Evolutionary conservation across 2,329 filamentous ascomycete genomes (phyloP), one percentile per base, ranked within the genome.

Genomic region (Emmonsia crescens): DNA sequence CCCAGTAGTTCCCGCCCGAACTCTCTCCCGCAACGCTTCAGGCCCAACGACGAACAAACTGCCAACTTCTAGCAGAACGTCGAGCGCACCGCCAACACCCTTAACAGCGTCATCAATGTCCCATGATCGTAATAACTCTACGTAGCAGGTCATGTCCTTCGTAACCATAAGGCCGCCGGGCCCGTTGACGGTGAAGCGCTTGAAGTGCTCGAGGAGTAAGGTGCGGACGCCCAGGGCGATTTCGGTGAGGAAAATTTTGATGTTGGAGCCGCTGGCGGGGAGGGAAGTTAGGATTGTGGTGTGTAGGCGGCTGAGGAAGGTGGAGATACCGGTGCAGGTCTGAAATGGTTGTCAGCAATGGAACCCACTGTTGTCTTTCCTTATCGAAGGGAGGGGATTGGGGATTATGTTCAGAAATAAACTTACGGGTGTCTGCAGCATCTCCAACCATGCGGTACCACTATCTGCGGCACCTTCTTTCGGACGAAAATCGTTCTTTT

Each of bases 81-180:
- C 93, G 66, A 96, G 84, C 60, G 85, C 83, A 29, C 82, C 81
- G 69, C 71, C 71, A 2, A 73, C 70, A 6, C 71, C 72, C 60
- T 76, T 75, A 57, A 74, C 69, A n/a, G 89, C 85, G 68, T 86
- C 86, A 60, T 83, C 81, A 48, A 92, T 79, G 33, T 88, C 84
- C 91, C 91, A 97, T 40, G 86, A 86, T 64, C 89, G 86, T 66
- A 99, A 81, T 12, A 96, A 85, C 64, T 92, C 88, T 9, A 89
- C 89, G 74, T 99, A 99, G 72, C 91, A 91, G 42, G 91, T 90
- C 73, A 97, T 92, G 72, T 99, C 94, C 77, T 97, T 96, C 42
- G 89, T 93, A 31, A 97, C 90, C 84, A 96, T 94, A 55, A 99
- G 83, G 2, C 91, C 94, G 64, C 94, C 94, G 0, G 93, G 92